Conservation (phyloP, 768 basidiomycete genomes). For the Xerocomus spinulosus region DNA sequence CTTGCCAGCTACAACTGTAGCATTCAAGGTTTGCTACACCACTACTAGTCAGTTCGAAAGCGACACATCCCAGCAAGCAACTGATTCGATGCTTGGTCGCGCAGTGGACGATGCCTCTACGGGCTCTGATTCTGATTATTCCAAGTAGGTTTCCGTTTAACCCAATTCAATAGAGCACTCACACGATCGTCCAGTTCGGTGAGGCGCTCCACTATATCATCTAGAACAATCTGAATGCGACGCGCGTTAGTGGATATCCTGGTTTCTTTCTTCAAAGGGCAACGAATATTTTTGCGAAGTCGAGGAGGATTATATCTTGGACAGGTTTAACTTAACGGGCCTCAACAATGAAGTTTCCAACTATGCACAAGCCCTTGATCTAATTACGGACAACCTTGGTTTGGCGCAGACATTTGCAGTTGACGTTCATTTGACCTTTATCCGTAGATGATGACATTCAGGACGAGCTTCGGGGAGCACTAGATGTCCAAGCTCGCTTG, state of each 20-base stretch:
- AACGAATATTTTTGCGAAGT: slow-evolving; percentile 99
- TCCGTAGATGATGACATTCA: slow-evolving; percentile 84
- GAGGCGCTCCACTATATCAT: slow-evolving; percentile 15
- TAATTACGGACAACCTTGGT: slow-evolving; percentile 96
- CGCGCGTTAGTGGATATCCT: slow-evolving; percentile 81
- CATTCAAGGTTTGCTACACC: background rate
- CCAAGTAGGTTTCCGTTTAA: slow-evolving; percentile 59
- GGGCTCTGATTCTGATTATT: slow-evolving; percentile 93
- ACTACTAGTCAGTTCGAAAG: slow-evolving; percentile 26
- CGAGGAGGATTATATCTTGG: slow-evolving; percentile 97
- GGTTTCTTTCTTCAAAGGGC: slow-evolving; percentile 95
- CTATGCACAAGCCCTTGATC: slow-evolving; percentile 88
- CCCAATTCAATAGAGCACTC: slow-evolving; percentile 5
- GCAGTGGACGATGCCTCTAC: slow-evolving; percentile 85
- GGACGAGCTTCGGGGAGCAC: slow-evolving; percentile 85
- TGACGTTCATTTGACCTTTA: background rate
- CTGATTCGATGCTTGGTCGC: slow-evolving; percentile 34
- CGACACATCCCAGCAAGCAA: slow-evolving; percentile 11
- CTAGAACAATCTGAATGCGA: slow-evolving; percentile 13
- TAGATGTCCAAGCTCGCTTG: slow-evolving; percentile 90
- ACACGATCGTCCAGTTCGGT: slow-evolving; percentile 25
- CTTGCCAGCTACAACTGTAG: no score
- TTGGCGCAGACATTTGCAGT: slow-evolving; percentile 24
- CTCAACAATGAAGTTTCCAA: slow-evolving; percentile 95
- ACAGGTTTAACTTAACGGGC: slow-evolving; percentile 97